Conservation (phyloP, 352 stramenopile species). For the Phytophthora cajani region DNA sequence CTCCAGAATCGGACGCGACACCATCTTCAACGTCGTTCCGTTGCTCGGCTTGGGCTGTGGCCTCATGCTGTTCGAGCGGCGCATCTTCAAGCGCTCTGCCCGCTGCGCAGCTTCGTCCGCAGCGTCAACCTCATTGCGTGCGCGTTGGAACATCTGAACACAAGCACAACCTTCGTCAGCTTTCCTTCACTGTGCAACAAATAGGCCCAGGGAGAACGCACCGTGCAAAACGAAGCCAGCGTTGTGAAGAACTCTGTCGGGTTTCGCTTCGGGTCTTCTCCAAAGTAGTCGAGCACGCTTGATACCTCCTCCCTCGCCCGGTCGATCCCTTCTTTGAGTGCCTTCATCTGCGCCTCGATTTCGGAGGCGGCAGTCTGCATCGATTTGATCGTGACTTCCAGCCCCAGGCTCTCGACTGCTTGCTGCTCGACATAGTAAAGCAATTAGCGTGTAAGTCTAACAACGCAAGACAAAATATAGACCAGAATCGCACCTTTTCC, state of each 20-base stretch:
- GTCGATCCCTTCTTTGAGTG: slow-evolving; percentile 45
- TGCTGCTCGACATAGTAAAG: slow-evolving; percentile 23
- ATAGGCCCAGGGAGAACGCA: slow-evolving; percentile 11
- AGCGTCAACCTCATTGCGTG: slow-evolving; percentile 73
- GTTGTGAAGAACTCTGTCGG: slow-evolving; percentile 82
- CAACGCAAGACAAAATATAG: too few relatives aligned
- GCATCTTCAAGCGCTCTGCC: slow-evolving; percentile 70
- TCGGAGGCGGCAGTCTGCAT: slow-evolving; percentile 43
- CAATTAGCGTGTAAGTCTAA: too few relatives aligned
- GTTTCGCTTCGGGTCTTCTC: slow-evolving; percentile 79
- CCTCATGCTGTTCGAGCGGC: slow-evolving; percentile 38
- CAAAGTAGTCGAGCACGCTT: slow-evolving; percentile 88
- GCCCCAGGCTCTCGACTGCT: slow-evolving; percentile 28
- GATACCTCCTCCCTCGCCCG: slow-evolving; percentile 60
- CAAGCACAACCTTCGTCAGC: not conserved
- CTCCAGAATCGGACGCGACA: slow-evolving; percentile 41
- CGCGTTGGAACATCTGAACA: slow-evolving; percentile 63
- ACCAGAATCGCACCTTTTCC: slow-evolving; percentile 42
- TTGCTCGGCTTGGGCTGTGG: slow-evolving; percentile 24
- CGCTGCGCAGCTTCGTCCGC: slow-evolving; percentile 62
- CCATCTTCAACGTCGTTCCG: slow-evolving; percentile 26
- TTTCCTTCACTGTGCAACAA: not conserved
- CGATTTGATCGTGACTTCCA: slow-evolving; percentile 40
- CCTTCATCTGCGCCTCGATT: slow-evolving; percentile 58
- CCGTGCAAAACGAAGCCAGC: slow-evolving; percentile 80